Evolutionary conservation across 495 filamentous ascomycete species (phyloP).

Genomic region (Neurospora sp.): DNA sequence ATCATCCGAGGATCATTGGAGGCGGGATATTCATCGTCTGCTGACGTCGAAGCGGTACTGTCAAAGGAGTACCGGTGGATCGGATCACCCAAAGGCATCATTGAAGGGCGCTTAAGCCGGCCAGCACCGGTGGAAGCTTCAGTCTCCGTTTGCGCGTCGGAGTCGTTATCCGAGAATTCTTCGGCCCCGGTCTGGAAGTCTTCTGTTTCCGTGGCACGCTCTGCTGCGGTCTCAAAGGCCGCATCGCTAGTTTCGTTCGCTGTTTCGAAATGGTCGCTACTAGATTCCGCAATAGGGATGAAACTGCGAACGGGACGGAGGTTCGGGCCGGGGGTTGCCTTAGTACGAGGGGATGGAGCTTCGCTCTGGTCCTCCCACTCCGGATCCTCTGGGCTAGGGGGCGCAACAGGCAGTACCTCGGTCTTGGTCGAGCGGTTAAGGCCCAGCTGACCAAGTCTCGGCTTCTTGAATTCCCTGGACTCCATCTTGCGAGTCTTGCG

Average conservation of each 20-base stretch:
- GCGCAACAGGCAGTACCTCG: constrained; percentile 49
- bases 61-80: constrained; percentile 57
- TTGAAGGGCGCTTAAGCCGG: constrained; percentile 26
- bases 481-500: constrained; percentile 66
- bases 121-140: constrained; percentile 36
- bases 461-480: constrained; percentile 64
- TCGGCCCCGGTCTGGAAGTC: constrained; percentile 89
- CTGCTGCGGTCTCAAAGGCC: constrained; percentile 78
- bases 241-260: constrained; percentile 77
- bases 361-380: constrained; percentile 81
- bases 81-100: constrained; percentile 18
- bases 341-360: constrained; percentile 18
- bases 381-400: constrained; percentile 39
- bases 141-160: constrained; percentile 79
- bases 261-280: constrained; percentile 66
- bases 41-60: constrained; percentile 85
- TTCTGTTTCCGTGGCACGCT: constrained; percentile 78
- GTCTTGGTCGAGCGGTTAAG: constrained; percentile 62
- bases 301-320: constrained; percentile 12
- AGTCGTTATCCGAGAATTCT: constrained; percentile 65
- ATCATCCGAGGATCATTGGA: constrained; percentile 26
- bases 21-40: constrained; percentile 51
- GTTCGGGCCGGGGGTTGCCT: constrained; percentile 5
- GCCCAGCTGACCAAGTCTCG: constrained; percentile 66
- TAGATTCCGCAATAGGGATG: constrained; percentile 17